Percentiles rank a stretch among this genome's conserved stretches.
Conservation (phyloP, 148 eudicot species). For the Amaranthus cruentus region DNA sequence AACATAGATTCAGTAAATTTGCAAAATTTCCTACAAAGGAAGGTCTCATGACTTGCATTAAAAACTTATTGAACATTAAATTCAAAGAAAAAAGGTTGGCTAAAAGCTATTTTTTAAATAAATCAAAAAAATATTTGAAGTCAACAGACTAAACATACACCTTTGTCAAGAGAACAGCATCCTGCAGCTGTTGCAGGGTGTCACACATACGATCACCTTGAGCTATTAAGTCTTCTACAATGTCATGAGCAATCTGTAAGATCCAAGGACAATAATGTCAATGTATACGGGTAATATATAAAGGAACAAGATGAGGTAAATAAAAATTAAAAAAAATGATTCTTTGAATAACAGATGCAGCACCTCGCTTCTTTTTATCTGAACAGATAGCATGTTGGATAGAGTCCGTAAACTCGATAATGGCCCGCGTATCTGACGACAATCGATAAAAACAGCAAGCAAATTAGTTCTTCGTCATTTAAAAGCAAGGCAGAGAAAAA, state of each 20-base stretch:
- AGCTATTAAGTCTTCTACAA: conserved; percentile 73
- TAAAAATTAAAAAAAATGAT: no score
- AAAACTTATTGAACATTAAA: background rate
- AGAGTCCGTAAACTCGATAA: conserved; percentile 82
- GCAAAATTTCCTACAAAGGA: background rate
- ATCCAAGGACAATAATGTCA: conserved; percentile 10
- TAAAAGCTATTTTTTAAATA: background rate
- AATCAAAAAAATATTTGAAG: background rate
- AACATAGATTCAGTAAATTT: no score
- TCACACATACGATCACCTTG: conserved; percentile 79
- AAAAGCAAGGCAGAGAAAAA: conserved; percentile 12
- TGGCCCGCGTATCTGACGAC: conserved; percentile 80
- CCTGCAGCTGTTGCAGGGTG: conserved; percentile 85
- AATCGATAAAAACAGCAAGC: conserved; percentile 24
- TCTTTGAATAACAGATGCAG: conserved; percentile 6
- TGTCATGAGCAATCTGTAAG: conserved; percentile 73
- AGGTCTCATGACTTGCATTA: background rate
- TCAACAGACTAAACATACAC: conserved; percentile 23
- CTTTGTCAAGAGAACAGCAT: conserved; percentile 94
- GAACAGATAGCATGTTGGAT: conserved; percentile 67
- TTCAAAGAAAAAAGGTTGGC: background rate
- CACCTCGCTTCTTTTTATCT: conserved; percentile 78
- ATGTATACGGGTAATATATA: background rate
- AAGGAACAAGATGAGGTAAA: background rate
- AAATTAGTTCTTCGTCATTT: conserved; percentile 7